These are phyloP conservation scores for Macrophomina pseudophaseolina DNA, from an alignment of 2,329 filamentous ascomycete species.

Conservation along the genomic window DNA sequence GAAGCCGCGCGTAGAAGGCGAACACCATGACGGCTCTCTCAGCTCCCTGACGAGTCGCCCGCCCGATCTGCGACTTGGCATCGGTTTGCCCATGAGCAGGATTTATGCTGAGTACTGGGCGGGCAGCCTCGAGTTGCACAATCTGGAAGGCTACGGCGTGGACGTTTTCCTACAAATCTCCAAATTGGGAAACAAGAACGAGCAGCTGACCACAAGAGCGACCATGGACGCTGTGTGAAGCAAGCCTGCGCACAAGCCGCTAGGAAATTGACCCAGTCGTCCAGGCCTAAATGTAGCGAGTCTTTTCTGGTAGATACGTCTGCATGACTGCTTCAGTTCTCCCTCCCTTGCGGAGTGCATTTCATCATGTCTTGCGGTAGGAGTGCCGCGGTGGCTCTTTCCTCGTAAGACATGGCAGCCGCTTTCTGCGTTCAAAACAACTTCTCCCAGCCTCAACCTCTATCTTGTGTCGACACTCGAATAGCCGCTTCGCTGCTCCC, in stretches of 20 bases:
- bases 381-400: neutral
- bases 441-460: neutral
- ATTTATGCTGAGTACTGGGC: conserved; percentile 99
- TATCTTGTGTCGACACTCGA: neutral
- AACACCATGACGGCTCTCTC: conserved; percentile 65
- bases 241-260: neutral
- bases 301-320: no score
- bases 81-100: conserved; percentile 90
- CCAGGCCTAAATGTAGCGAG: no score
- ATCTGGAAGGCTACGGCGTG: conserved; percentile 91
- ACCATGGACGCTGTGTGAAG: conserved; percentile 57
- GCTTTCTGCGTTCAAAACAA: neutral
- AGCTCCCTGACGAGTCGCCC: conserved; percentile 80
- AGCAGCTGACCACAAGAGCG: conserved; percentile 73
- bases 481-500: neutral
- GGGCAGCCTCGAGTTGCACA: conserved; percentile 87
- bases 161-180: conserved; percentile 97
- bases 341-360: no score
- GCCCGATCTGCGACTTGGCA: conserved; percentile 85
- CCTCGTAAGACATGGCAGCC: neutral
- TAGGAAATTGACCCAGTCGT: neutral
- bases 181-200: conserved; percentile 96
- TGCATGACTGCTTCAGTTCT: no score
- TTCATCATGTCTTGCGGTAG: no score
- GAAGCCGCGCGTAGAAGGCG: conserved; percentile 26